Evolutionary conservation across 2,329 filamentous ascomycete genomes (phyloP).

Genomic region (Madurella fahalii): DNA sequence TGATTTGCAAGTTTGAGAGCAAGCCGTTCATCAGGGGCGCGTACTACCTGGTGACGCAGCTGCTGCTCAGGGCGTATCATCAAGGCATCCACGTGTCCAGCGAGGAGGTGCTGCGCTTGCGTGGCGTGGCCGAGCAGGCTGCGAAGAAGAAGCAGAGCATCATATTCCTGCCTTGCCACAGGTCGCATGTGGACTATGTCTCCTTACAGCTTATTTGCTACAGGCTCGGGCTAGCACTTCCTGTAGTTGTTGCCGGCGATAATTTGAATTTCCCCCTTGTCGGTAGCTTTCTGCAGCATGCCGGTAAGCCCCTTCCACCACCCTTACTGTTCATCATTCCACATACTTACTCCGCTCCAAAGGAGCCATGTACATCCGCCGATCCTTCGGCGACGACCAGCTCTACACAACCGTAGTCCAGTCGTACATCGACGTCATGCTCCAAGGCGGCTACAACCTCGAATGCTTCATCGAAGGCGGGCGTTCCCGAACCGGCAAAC

Average conservation of each 20-base stretch:
- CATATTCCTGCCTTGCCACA: slow-evolving; percentile 90
- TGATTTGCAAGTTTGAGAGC: slow-evolving; percentile 99
- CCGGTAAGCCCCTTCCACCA: slow-evolving; percentile 41
- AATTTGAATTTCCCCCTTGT: slow-evolving; percentile 93
- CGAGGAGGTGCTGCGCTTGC: slow-evolving; percentile 80
- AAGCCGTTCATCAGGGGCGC: slow-evolving; percentile 87
- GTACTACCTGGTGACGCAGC: slow-evolving; percentile 83
- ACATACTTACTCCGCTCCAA: neutral
- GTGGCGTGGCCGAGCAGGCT: slow-evolving; percentile 77
- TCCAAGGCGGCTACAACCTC: slow-evolving; percentile 89
- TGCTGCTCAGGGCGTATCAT: slow-evolving; percentile 89
- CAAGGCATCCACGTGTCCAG: slow-evolving; percentile 96
- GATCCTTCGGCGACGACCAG: slow-evolving; percentile 87
- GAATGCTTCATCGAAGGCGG: slow-evolving; percentile 98
- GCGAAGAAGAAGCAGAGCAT: slow-evolving; percentile 88
- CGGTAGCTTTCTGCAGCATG: slow-evolving; percentile 86
- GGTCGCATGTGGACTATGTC: slow-evolving; percentile 95
- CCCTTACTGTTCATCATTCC: neutral
- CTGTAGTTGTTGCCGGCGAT: slow-evolving; percentile 90
- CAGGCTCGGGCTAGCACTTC: slow-evolving; percentile 79
- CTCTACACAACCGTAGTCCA: slow-evolving; percentile 92
- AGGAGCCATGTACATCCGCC: slow-evolving; percentile 88
- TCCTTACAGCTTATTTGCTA: slow-evolving; percentile 95
- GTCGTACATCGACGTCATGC: slow-evolving; percentile 86
- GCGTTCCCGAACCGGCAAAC: slow-evolving; percentile 86